Evolutionary conservation across 441 rosid genomes (phyloP).

Genomic region (Raphanus hybrid): DNA sequence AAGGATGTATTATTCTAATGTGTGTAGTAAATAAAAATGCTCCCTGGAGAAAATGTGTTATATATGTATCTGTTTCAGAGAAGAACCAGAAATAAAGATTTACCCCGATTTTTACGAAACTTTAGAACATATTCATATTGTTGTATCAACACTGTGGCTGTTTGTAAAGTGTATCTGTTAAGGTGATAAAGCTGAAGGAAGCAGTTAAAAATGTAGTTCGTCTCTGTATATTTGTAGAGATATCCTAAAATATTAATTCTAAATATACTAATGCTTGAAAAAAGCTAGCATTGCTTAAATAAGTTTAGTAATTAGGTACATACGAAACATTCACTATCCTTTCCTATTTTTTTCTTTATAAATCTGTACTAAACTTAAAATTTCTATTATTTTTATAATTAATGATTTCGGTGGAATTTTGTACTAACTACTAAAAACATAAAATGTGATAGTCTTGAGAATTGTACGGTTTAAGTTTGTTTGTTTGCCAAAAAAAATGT

Average conservation of each 20-base stretch:
- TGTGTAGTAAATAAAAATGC: slow-evolving; percentile 22
- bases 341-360: neutral
- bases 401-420: neutral
- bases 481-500: too few species aligned
- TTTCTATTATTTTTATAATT: too few species aligned
- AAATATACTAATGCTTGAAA: too few species aligned
- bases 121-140: slow-evolving; percentile 16
- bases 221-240: too few species aligned
- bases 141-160: slow-evolving; percentile 18
- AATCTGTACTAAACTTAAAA: neutral
- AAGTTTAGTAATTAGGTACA: neutral
- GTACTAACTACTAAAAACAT: too few species aligned
- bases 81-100: neutral
- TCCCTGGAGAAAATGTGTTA: slow-evolving; percentile 22
- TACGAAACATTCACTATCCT: neutral
- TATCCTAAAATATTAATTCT: too few species aligned
- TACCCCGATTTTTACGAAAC: slow-evolving; percentile 16
- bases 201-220: too few species aligned
- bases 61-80: slow-evolving; percentile 2
- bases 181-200: neutral
- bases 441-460: neutral
- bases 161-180: neutral
- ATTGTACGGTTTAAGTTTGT: neutral
- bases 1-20: neutral
- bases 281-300: too few species aligned